A percentile compares a stretch with the other conserved stretches of the same genome.
phyloP scores from a whole-genome alignment of 257 asterid species.

The Nicotiana tomentosiformis region DNA sequence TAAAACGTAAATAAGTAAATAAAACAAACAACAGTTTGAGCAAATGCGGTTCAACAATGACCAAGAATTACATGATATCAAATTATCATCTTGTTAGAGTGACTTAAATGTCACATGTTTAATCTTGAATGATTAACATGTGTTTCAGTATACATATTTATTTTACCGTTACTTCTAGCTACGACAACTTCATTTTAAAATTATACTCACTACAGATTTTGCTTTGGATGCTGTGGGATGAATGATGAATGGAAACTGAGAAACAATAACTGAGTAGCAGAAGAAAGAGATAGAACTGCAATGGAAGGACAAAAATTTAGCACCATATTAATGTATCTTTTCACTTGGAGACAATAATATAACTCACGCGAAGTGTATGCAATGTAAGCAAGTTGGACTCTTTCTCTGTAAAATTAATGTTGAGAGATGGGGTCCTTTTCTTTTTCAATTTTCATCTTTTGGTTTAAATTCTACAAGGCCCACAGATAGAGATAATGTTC shows the following conservation, averaged over 20 bases:
- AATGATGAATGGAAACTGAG: neutral
- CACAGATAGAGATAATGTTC: neutral
- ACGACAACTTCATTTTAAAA: neutral
- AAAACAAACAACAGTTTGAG: no score
- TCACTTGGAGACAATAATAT: conserved; percentile 26
- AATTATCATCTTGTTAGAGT: no score
- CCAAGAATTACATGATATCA: no score
- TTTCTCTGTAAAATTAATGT: neutral
- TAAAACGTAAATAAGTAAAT: no score
- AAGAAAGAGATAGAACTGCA: conserved; percentile 13
- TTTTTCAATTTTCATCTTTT: conserved; percentile 9
- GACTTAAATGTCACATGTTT: no score
- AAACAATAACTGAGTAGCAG: neutral
- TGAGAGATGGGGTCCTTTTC: conserved; percentile 23
- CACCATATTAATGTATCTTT: neutral
- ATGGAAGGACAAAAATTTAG: conserved; percentile 1
- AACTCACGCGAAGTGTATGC: conserved; percentile 52
- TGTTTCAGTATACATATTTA: neutral
- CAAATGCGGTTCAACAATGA: no score
- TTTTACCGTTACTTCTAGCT: neutral
- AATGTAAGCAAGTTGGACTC: conserved; percentile 8
- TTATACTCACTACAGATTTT: neutral
- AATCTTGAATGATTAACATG: neutral
- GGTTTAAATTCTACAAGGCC: neutral
- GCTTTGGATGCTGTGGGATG: neutral